Conservation (phyloP, 2,329 filamentous ascomycete genomes). For the Aotearoamyces nothofagi region DNA sequence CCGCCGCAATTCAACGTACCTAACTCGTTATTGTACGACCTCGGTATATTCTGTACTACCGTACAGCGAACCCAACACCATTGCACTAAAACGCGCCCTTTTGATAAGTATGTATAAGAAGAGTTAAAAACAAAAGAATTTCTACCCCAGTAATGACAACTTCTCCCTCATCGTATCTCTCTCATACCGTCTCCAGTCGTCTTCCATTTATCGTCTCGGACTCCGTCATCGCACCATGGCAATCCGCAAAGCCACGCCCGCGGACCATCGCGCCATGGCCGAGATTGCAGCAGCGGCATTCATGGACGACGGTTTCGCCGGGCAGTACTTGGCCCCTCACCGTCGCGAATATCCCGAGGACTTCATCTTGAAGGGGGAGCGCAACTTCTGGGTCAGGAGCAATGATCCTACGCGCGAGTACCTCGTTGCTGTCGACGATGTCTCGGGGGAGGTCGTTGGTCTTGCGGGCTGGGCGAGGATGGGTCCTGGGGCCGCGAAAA, state of each 20-base stretch:
- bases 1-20: too few species aligned
- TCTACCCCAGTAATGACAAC: too few species aligned
- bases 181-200: too few species aligned
- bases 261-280: conserved; percentile 11
- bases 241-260: conserved; percentile 2
- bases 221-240: conserved; percentile 3
- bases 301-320: conserved; percentile 20
- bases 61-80: too few species aligned
- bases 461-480: conserved; percentile 13
- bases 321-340: conserved; percentile 20
- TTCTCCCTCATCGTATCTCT: too few species aligned
- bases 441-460: conserved; percentile 11
- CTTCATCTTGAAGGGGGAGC: conserved; percentile 18
- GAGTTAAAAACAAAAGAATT: too few species aligned
- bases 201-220: too few species aligned
- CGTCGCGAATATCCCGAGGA: conserved; percentile 19
- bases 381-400: conserved; percentile 17
- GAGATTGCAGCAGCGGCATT: conserved; percentile 19
- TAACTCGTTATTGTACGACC: too few species aligned
- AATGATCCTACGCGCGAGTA: conserved; percentile 7
- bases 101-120: too few species aligned
- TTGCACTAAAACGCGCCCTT: too few species aligned
- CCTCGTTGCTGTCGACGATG: conserved; percentile 14
- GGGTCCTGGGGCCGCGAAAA: too few species aligned
- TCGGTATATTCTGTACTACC: too few species aligned